phyloP scores from a whole-genome alignment of 2,329 filamentous ascomycete genomes.

The Passalora sequoiae region DNA sequence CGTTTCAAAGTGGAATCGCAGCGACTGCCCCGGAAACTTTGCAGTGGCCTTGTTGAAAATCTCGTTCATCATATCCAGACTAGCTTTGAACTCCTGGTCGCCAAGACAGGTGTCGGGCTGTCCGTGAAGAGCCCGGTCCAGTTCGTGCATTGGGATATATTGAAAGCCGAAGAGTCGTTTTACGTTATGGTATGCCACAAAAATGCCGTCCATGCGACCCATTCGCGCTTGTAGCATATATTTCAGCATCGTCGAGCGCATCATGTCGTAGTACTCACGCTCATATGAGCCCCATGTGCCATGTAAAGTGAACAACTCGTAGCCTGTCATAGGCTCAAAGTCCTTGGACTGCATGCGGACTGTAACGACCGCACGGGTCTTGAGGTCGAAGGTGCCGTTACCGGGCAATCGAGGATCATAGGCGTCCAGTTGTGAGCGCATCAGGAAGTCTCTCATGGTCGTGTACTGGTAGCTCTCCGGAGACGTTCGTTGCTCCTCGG shows the following conservation, averaged over 20 bases:
- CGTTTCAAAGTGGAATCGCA: conserved; percentile 44
- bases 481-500: conserved; percentile 64
- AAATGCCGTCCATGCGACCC: conserved; percentile 98
- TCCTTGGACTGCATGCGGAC: conserved; percentile 79
- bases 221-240: conserved; percentile 96
- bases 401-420: conserved; percentile 80
- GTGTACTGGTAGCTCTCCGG: conserved; percentile 85
- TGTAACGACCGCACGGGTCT: conserved; percentile 85
- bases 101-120: conserved; percentile 63
- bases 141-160: conserved; percentile 78
- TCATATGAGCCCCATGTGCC: conserved; percentile 90
- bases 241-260: conserved; percentile 86
- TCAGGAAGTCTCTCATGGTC: conserved; percentile 77
- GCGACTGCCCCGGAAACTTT: conserved; percentile 61
- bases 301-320: conserved; percentile 72
- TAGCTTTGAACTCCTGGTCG: conserved; percentile 78
- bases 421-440: conserved; percentile 93
- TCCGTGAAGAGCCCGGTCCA: conserved; percentile 87
- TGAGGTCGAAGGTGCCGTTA: conserved; percentile 90
- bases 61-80: conserved; percentile 72
- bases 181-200: conserved; percentile 93
- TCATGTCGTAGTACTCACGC: conserved; percentile 95
- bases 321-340: conserved; percentile 71
- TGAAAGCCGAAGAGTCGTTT: conserved; percentile 96
- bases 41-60: conserved; percentile 69